Evolutionary conservation across 2,329 filamentous ascomycete genomes (phyloP).

Genomic region (Penicillium sp.): DNA sequence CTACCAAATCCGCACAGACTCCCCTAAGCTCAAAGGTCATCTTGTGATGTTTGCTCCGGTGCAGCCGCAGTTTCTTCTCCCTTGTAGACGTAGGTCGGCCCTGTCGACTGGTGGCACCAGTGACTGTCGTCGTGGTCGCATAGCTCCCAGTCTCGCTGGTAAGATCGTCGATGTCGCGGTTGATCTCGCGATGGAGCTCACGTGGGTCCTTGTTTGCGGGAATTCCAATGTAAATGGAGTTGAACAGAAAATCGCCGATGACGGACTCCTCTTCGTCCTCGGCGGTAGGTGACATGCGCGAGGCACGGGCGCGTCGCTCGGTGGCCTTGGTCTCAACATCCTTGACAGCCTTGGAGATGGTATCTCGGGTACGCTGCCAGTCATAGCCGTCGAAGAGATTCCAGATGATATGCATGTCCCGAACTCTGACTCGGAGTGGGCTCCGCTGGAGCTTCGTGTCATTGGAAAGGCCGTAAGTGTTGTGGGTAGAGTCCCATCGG

Average conservation of each 20-base stretch:
- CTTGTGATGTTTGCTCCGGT: conserved; percentile 86
- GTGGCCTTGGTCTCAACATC: conserved; percentile 79
- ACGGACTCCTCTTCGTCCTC: conserved; percentile 72
- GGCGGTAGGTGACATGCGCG: conserved; percentile 51
- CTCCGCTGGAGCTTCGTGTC: conserved; percentile 59
- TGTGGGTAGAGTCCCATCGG: conserved; percentile 73
- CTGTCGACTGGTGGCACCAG: conserved; percentile 36
- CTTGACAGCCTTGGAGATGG: conserved; percentile 81
- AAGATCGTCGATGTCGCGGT: conserved; percentile 79
- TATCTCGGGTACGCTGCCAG: conserved; percentile 81
- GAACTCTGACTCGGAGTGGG: conserved; percentile 71
- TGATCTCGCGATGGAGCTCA: conserved; percentile 78
- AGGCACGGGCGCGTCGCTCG: conserved; percentile 62
- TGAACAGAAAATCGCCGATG: conserved; percentile 94
- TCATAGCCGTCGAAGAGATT: conserved; percentile 97
- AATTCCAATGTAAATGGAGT: conserved; percentile 96
- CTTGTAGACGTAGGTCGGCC: conserved; percentile 35
- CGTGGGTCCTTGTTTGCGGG: conserved; percentile 78
- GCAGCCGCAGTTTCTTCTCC: conserved; percentile 64
- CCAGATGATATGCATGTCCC: conserved; percentile 92
- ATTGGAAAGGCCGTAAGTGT: conserved; percentile 66
- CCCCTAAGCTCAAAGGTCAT: conserved; percentile 90
- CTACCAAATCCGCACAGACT: conserved; percentile 73
- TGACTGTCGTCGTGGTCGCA: conserved; percentile 63
- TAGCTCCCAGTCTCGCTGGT: conserved; percentile 86